Conservation (phyloP, 371 early-diverging fungal genomes). For the Rhizopus arrhizus region DNA sequence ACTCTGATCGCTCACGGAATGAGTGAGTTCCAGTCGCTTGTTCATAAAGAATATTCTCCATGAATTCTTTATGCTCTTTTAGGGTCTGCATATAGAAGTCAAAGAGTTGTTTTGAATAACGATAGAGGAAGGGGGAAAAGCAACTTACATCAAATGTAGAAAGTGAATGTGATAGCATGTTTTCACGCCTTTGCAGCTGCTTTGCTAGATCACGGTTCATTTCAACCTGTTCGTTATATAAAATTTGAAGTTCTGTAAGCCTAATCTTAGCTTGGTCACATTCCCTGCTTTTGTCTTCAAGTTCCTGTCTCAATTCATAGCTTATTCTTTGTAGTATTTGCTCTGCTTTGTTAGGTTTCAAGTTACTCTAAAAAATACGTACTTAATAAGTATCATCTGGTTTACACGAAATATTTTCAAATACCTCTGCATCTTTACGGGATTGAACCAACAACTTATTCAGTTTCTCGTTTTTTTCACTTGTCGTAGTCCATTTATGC, state of each 20-base stretch:
- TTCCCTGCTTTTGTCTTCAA: constrained; percentile 16
- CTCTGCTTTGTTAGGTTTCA: constrained; percentile 10
- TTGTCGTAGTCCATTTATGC: constrained; percentile 24
- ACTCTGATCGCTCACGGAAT: constrained; percentile 15
- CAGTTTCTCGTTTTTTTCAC: constrained; percentile 24
- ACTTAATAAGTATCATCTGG: too few species aligned
- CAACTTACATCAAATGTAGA: constrained; percentile 36
- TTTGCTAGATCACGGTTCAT: constrained; percentile 16
- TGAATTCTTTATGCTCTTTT: constrained; percentile 41
- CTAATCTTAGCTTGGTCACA: constrained; percentile 6
- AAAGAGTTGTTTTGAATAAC: neutral
- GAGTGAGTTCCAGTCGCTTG: constrained; percentile 44
- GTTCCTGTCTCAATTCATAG: constrained; percentile 23
- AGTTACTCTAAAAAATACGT: neutral
- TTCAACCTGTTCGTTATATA: constrained; percentile 5
- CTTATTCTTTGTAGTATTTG: constrained; percentile 29
- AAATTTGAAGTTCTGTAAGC: constrained; percentile 2
- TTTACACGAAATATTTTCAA: too few species aligned
- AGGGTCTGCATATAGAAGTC: constrained; percentile 24
- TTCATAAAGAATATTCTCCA: constrained; percentile 44
- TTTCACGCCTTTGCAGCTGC: constrained; percentile 32
- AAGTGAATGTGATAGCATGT: constrained; percentile 25
- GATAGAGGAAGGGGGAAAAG: neutral
- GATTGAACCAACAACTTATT: constrained; percentile 24
- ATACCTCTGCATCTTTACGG: constrained; percentile 30